Percentiles rank a stretch among this genome's conserved stretches.
Evolutionary conservation across 495 filamentous ascomycete genomes (phyloP).

Genomic region (Tuber aestivum): DNA sequence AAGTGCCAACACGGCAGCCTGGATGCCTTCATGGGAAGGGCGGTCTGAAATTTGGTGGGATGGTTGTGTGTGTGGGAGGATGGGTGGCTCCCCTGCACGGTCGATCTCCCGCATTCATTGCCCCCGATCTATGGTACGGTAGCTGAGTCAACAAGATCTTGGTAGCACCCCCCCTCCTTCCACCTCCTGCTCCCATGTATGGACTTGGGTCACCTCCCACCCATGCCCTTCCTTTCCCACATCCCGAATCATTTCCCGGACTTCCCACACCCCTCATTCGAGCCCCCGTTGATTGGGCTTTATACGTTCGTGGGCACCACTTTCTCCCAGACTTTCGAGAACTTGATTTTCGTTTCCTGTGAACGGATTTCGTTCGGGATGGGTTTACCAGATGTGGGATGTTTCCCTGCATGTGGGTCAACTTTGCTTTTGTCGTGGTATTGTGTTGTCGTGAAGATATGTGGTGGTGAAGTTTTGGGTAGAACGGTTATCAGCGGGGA

Average conservation of each 20-base stretch:
- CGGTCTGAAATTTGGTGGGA: neutral
- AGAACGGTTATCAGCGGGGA: neutral
- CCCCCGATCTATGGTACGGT: neutral
- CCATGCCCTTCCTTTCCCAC: neutral
- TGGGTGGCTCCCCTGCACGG: constrained; percentile 1
- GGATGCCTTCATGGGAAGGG: neutral
- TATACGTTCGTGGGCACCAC: neutral
- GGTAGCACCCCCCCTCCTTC: neutral
- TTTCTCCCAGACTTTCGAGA: neutral
- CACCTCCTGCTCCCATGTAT: neutral
- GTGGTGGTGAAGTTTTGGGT: neutral
- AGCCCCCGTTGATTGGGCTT: neutral
- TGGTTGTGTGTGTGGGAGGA: neutral
- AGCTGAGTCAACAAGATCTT: neutral
- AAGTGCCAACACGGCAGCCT: neutral
- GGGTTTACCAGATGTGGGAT: neutral
- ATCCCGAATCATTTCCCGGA: neutral
- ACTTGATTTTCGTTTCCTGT: neutral
- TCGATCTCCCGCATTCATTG: neutral
- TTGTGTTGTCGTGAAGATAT: neutral
- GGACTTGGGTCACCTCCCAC: neutral
- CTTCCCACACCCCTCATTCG: neutral
- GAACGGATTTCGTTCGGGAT: neutral
- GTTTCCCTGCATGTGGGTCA: neutral
- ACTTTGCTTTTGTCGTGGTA: neutral